Evolutionary conservation across 2,329 filamentous ascomycete species (phyloP), one percentile per base, ranked within the genome.

Genomic region (Davidsoniella eucalypti): DNA sequence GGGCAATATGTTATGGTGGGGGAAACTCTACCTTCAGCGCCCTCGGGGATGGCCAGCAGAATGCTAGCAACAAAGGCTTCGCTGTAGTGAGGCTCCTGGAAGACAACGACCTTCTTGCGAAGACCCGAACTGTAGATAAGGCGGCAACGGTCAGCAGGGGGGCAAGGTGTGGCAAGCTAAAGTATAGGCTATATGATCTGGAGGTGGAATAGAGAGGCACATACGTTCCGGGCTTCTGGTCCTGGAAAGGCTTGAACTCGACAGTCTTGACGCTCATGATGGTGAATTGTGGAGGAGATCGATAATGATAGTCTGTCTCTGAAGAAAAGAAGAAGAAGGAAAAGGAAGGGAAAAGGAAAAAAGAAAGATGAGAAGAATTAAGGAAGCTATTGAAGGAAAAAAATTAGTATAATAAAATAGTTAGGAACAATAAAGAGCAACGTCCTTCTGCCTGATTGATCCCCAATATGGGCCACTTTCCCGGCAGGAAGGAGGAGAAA

Each of bases 181-280:
- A 33, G 29, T 12, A 33, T 9, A 29, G 29, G 12, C 8, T 9
- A 10, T 33, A 12, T 33, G n/a, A 18, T 37, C 33, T 29, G 44
- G 29, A 14, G 14, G n/a, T 42, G 37, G 46, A 42, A 29, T 37
- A 26, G 41, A 44, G 36, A 41, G n/a, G 41, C 14, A 87, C 90
- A 69, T 80, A 95, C 90, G 90, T 96, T 77, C 90, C 90, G 57
- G 90, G 87, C 76, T 98, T 98, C 77, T 98, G 92, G 76, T 96
- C 92, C 56, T 82, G 75, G 68, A 92, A 95, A 54, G 88, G 78
- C 66, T 79, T 80, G 66, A 94, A 79, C 59, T 83, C 76, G 61
- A 95, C 84, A 50, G 82, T 86, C 67, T 85, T 76, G 67, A 73
- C 64, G 57, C 69, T 68, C 87, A 94, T 92, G 61, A 56, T 74